These are phyloP conservation scores for Pseudogymnoascus sp. DNA, from an alignment of 2,329 filamentous ascomycete genomes.

Conservation along the genomic window DNA sequence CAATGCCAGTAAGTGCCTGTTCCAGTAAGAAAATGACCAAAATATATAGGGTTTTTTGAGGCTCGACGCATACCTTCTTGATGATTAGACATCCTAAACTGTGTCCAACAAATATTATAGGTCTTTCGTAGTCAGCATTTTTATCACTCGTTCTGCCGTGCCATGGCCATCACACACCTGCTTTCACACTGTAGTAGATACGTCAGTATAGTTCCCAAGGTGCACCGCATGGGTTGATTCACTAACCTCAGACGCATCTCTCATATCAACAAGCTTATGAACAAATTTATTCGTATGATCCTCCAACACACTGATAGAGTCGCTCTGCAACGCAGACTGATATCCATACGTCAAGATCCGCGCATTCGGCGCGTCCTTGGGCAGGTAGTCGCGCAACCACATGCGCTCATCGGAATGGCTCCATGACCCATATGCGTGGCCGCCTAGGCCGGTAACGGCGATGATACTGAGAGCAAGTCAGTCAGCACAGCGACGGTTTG, in stretches of 20 bases:
- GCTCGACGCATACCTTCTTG: neutral
- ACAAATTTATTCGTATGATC: constrained; percentile 2
- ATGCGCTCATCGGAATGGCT: neutral
- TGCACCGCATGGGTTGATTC: neutral
- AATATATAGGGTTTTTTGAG: neutral
- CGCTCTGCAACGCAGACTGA: constrained; percentile 10
- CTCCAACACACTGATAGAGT: neutral
- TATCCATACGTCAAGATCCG: constrained; percentile 13
- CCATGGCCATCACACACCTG: neutral
- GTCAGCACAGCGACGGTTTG: neutral
- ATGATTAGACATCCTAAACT: constrained; percentile 1
- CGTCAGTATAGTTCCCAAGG: neutral
- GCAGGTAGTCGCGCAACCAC: constrained; percentile 13
- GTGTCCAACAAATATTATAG: constrained; percentile 3
- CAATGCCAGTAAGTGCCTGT: neutral
- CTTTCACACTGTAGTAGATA: neutral
- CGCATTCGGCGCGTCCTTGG: neutral
- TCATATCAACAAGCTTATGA: constrained; percentile 5
- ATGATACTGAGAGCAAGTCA: constrained; percentile 9
- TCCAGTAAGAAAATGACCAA: neutral
- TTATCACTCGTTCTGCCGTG: neutral
- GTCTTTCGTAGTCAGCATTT: neutral
- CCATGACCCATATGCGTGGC: constrained; percentile 13
- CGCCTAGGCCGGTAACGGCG: constrained; percentile 11
- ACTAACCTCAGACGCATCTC: constrained; percentile 2